These are phyloP conservation scores for Candida insectorum DNA, from an alignment of 805 yeast species.

Conservation along the genomic window DNA sequence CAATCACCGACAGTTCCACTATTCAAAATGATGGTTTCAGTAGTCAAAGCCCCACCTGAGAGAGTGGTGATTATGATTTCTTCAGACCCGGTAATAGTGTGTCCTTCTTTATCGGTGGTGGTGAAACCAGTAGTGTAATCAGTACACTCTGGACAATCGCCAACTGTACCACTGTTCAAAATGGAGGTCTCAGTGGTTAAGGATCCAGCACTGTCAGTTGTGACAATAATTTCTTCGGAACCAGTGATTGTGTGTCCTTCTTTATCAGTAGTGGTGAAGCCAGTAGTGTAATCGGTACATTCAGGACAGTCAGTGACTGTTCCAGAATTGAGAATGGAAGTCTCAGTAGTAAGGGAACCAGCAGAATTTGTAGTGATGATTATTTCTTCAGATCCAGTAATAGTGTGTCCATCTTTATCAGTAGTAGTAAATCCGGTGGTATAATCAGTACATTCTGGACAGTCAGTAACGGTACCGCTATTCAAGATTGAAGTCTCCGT, in stretches of 20 bases:
- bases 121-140: conserved; percentile 10
- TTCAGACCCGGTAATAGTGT: not conserved
- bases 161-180: too few species aligned
- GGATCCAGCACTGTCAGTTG: conserved; percentile 15
- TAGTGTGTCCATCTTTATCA: conserved; percentile 11
- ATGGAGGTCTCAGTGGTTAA: conserved; percentile 12
- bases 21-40: conserved; percentile 1
- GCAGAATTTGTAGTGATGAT: conserved; percentile 13
- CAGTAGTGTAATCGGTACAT: conserved; percentile 17
- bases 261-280: conserved; percentile 12
- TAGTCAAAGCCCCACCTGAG: conserved; percentile 3
- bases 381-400: conserved; percentile 12
- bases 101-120: conserved; percentile 1
- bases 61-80: not conserved
- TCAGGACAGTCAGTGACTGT: conserved; percentile 2
- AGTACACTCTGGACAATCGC: conserved; percentile 5
- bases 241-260: conserved; percentile 13
- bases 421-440: conserved; percentile 12
- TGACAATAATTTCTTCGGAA: conserved; percentile 13
- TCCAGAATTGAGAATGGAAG: not conserved
- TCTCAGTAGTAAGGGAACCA: conserved; percentile 9
- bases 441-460: conserved; percentile 3
- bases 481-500: not conserved
- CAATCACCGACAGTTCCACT: too few species aligned
- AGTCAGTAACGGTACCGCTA: not conserved